A percentile compares a stretch with the other conserved stretches of the same genome.
phyloP scores from a whole-genome alignment of 352 stramenopile genomes.

The Pythium scleroteichum region DNA sequence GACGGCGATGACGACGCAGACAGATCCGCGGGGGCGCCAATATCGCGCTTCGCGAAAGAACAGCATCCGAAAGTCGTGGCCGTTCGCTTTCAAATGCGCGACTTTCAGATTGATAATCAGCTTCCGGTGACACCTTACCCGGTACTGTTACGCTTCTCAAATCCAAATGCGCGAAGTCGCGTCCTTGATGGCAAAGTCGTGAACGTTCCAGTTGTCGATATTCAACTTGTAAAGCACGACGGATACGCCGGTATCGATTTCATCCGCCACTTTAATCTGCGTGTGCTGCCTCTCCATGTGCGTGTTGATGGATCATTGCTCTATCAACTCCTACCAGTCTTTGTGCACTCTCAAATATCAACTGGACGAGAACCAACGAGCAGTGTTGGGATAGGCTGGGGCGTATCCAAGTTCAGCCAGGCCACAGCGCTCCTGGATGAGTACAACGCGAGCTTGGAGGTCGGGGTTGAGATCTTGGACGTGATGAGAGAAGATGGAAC shows the following conservation, averaged over 20 bases:
- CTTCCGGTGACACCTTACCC: slow-evolving; percentile 80
- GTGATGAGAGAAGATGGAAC: slow-evolving; percentile 63
- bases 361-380: slow-evolving; percentile 17
- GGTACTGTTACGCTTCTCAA: slow-evolving; percentile 82
- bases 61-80: slow-evolving; percentile 57
- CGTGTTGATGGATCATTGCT: slow-evolving; percentile 82
- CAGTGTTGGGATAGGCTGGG: slow-evolving; percentile 26
- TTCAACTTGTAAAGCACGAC: slow-evolving; percentile 83
- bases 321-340: slow-evolving; percentile 69
- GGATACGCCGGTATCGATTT: slow-evolving; percentile 88
- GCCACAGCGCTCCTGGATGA: slow-evolving; percentile 62
- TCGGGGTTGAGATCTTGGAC: slow-evolving; percentile 72
- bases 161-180: slow-evolving; percentile 46
- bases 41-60: slow-evolving; percentile 62
- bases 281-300: slow-evolving; percentile 71
- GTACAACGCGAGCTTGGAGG: slow-evolving; percentile 72
- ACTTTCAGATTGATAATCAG: slow-evolving; percentile 90
- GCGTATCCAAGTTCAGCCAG: slow-evolving; percentile 35
- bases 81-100: slow-evolving; percentile 65
- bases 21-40: slow-evolving; percentile 6
- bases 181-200: slow-evolving; percentile 53
- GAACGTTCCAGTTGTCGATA: slow-evolving; percentile 67
- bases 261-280: slow-evolving; percentile 79
- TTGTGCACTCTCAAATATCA: slow-evolving; percentile 49
- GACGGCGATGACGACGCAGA: slow-evolving; percentile 34